Percentiles rank a stretch among this genome's conserved stretches.
Conservation (phyloP, 2,329 filamentous ascomycete genomes). For the Exophiala aquamarina region DNA sequence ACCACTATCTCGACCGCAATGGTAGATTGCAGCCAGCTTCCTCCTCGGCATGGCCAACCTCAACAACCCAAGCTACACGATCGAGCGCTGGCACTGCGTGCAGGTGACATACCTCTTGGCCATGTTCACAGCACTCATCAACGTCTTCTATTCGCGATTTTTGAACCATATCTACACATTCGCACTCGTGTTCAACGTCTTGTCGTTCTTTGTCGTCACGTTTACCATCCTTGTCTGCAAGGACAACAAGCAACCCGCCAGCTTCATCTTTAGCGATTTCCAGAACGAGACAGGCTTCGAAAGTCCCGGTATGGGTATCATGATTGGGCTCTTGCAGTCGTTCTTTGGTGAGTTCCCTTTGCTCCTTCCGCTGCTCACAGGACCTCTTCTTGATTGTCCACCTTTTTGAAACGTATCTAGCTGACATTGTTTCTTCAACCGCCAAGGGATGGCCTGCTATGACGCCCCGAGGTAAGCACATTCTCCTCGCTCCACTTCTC, state of each 20-base stretch:
- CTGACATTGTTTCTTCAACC: too few species aligned
- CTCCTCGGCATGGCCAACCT: constrained; percentile 56
- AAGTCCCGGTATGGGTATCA: constrained; percentile 49
- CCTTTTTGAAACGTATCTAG: too few species aligned
- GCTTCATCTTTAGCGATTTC: constrained; percentile 56
- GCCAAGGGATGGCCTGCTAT: constrained; percentile 45
- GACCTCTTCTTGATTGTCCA: too few species aligned
- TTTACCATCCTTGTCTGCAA: constrained; percentile 55
- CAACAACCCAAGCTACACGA: constrained; percentile 51
- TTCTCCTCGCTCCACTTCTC: too few species aligned
- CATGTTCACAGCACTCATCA: constrained; percentile 45
- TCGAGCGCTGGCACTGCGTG: constrained; percentile 58
- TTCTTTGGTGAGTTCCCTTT: constrained; percentile 27
- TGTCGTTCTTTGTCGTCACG: constrained; percentile 53
- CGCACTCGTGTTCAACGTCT: constrained; percentile 50
- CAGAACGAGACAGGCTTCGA: constrained; percentile 54
- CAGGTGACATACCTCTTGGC: constrained; percentile 53
- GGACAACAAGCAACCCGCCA: constrained; percentile 53
- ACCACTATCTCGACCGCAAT: constrained; percentile 41
- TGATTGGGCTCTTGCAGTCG: constrained; percentile 55
- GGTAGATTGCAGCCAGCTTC: constrained; percentile 54
- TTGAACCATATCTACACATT: constrained; percentile 50
- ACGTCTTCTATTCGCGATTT: constrained; percentile 51
- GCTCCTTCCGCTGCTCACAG: too few species aligned
- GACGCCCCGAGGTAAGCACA: too few species aligned